Evolutionary conservation across 441 rosid genomes (phyloP), one percentile per base, ranked within the genome.

Genomic region (Gossypium schwendimanii): DNA sequence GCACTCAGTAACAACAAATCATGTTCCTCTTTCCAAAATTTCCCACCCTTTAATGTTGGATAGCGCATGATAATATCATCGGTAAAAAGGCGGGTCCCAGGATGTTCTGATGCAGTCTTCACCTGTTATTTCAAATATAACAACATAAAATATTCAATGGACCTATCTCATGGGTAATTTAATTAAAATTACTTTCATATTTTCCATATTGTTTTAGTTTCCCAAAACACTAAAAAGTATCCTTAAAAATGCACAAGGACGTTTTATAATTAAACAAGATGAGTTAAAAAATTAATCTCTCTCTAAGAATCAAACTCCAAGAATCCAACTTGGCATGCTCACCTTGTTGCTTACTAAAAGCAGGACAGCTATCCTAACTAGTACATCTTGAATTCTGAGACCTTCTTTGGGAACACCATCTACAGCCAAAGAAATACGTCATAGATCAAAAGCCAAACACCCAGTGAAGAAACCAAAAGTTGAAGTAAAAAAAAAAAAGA

Each of bases 321-420:
- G 59, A 64, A 75, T 47, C 45, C 59, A 58, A 72, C 26, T 67
- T 36, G 47, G 54, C 36, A 73, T 82, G 74, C 85, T 80, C 81
- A 91, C 99, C 88, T 91, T 96, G 15, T 90, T 91, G 81, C 83
- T 78, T 41, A 96, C 63, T 76, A 86, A 82, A 78, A 84, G 73
- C 78, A 96, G 81, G 78, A 81, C 71, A 23, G 96, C 94, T 70
- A 91, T 89, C 79, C 99, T 87, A 55, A 90, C 89, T 14, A 96
- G 89, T 20, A 96, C 98, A 75, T 96, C 99, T 73, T 76, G 84
- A 73, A 90, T 84, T 83, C 99, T 85, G 72, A 96, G 97, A 76
- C 99, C 99, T 83, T 96, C 99, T 82, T 93, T 96, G 11, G 98
- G 99, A 71, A 96, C 98, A 70, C 98, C 99, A 82, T 93, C 99